Conservation (phyloP, 164 flowering plant species). For the Buxus sempervirens region DNA sequence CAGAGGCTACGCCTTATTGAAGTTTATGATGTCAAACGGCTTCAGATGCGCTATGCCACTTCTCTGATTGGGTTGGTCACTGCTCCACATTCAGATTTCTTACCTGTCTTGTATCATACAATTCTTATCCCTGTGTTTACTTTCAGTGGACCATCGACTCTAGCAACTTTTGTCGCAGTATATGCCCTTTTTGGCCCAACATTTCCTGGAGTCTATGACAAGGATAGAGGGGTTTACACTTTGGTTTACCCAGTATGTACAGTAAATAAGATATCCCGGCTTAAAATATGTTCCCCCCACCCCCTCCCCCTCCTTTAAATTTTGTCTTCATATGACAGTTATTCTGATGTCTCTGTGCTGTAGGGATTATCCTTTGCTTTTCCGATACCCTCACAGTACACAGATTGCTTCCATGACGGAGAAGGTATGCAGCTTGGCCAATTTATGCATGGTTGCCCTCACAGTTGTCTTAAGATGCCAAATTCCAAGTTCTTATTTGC, state of each 20-base stretch:
- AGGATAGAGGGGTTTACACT: constrained; percentile 84
- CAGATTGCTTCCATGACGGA: constrained; percentile 76
- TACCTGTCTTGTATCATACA: neutral
- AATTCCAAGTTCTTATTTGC: neutral
- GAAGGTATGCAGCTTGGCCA: constrained; percentile 50
- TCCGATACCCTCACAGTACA: constrained; percentile 86
- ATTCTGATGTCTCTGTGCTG: constrained; percentile 13
- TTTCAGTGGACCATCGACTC: constrained; percentile 80
- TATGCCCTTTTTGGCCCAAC: constrained; percentile 98
- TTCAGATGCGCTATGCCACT: constrained; percentile 93
- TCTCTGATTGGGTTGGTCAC: constrained; percentile 80
- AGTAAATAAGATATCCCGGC: neutral
- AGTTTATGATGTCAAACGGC: constrained; percentile 86
- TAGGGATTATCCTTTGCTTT: constrained; percentile 96
- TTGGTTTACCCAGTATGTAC: constrained; percentile 80
- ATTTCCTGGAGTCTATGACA: constrained; percentile 90
- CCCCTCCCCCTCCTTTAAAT: neutral
- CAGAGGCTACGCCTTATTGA: constrained; percentile 95
- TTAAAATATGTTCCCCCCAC: neutral
- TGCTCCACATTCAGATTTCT: constrained; percentile 2
- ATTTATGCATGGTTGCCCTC: neutral
- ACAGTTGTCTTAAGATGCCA: neutral
- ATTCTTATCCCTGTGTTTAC: neutral
- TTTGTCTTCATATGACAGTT: neutral
- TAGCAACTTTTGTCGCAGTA: constrained; percentile 95